These are phyloP conservation scores for Metschnikowia lunata DNA, from an alignment of 805 yeast genomes.

Conservation along the genomic window DNA sequence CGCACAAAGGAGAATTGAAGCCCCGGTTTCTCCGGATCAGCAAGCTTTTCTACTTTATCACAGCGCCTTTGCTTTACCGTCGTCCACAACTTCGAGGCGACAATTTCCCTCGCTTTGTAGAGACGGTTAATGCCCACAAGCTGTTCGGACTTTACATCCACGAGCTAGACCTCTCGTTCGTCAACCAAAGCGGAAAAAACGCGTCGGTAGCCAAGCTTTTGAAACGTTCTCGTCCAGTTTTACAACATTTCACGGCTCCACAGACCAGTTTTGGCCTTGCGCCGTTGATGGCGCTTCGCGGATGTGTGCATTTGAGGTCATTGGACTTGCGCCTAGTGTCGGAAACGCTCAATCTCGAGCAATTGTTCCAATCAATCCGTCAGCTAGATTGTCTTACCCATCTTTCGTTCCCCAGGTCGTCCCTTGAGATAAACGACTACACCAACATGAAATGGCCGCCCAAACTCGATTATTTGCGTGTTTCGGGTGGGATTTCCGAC, in stretches of 20 bases:
- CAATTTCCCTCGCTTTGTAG: conserved; percentile 72
- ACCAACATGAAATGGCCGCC: conserved; percentile 71
- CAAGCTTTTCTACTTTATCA: conserved; percentile 54
- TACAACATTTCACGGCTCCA: conserved; percentile 79
- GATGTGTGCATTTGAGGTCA: conserved; percentile 59
- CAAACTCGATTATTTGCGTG: conserved; percentile 60
- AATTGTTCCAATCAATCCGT: conserved; percentile 70
- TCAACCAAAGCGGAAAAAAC: conserved; percentile 88
- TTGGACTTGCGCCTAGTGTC: conserved; percentile 83
- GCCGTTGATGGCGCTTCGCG: conserved; percentile 75
- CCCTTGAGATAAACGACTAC: conserved; percentile 62
- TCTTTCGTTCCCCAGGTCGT: conserved; percentile 83
- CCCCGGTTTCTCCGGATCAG: conserved; percentile 57
- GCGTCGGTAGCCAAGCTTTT: conserved; percentile 81
- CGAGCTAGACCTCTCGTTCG: conserved; percentile 67
- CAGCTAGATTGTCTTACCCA: conserved; percentile 61
- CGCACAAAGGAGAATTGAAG: conserved; percentile 27
- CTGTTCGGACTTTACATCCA: conserved; percentile 56
- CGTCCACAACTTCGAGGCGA: conserved; percentile 59
- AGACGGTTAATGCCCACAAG: conserved; percentile 51
- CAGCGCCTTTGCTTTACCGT: conserved; percentile 61
- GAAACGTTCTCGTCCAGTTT: conserved; percentile 64
- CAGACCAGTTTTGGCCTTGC: conserved; percentile 93
- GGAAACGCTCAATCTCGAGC: conserved; percentile 81
- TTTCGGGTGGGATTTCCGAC: conserved; percentile 88